Evolutionary conservation across 176 grass and related monocot species (phyloP).

Genomic region (Carex scoparia): DNA sequence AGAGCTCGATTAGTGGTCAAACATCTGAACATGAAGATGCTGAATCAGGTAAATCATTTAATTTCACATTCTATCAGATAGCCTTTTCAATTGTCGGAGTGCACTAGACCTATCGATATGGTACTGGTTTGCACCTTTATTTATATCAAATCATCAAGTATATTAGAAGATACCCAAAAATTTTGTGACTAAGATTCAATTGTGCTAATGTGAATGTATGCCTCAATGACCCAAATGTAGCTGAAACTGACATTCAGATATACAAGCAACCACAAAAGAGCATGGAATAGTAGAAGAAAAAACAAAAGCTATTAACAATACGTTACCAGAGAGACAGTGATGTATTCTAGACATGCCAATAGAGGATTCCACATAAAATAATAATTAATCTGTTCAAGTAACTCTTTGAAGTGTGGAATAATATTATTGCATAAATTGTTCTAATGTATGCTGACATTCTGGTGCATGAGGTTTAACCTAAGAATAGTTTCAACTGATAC

Average conservation of each 20-base stretch:
- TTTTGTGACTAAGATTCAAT: background rate
- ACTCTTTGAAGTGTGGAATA: background rate
- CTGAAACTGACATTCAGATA: background rate
- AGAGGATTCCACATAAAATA: background rate
- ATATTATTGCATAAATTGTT: constrained; percentile 12
- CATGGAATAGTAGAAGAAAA: background rate
- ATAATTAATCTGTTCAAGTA: constrained; percentile 19
- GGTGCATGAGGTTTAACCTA: constrained; percentile 43
- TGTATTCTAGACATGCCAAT: background rate
- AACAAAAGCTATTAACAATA: background rate
- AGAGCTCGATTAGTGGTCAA: constrained; percentile 79
- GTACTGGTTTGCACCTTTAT: background rate
- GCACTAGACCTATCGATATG: background rate
- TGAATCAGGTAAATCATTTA: constrained; percentile 70
- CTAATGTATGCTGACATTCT: constrained; percentile 30
- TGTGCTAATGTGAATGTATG: background rate
- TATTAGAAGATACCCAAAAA: background rate
- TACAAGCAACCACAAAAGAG: background rate
- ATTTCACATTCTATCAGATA: background rate
- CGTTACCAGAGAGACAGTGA: background rate
- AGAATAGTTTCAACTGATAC: constrained; percentile 88
- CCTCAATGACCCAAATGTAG: background rate
- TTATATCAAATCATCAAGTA: background rate
- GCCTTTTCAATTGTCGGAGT: background rate
- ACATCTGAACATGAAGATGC: constrained; percentile 84